Evolutionary conservation across 345 rosid species (phyloP), one percentile per base, ranked within the genome.

Genomic region (Schrenkiella parvula): DNA sequence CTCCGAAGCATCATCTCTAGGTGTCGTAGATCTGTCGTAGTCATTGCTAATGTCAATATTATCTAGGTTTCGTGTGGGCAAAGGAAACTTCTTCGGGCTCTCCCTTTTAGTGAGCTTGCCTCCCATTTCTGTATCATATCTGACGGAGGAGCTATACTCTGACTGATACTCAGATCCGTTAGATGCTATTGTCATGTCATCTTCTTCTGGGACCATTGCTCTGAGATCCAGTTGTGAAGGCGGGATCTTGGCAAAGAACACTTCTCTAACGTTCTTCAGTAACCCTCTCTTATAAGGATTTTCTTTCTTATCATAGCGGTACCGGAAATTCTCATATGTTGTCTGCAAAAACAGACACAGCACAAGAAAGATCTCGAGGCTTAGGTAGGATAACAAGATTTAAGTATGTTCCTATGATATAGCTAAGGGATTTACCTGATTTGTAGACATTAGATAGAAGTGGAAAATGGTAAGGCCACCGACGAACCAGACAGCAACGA

Each of bases 391-490:
- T 25, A 31, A 54, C 53, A 23, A 37, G 53, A 46, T 1, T 31
- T 6, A 56, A 32, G 12, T 57, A 17, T 56, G 72, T 52, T 46
- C 47, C 5, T 6, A 9, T 41, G 39, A 17, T 72, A 22, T 25
- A 64, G 64, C 3, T 23, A 32, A 53, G 3, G 12, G 29, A 28
- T 50, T 5, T 77, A 89, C 99, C 92, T 95, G 98, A 79, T 95
- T 95, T 75, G 80, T 91, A 57, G 95, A 84, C 79, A 95, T 91
- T 9, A 91, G 92, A 66, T 89, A 91, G 65, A 81, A 78, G 71
- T 95, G 99, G 82, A 91, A 88, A 60, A 86, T 77, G 0, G 90
- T 80, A 22, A 95, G 83, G 51, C 99, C 99, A 78, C 99, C 99
- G 14, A 95, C 98, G 72, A 95, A 95, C 99, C 99, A 95, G 35